Conservation (phyloP, 305 asterid genomes). For the Fraxinus greggii region DNA sequence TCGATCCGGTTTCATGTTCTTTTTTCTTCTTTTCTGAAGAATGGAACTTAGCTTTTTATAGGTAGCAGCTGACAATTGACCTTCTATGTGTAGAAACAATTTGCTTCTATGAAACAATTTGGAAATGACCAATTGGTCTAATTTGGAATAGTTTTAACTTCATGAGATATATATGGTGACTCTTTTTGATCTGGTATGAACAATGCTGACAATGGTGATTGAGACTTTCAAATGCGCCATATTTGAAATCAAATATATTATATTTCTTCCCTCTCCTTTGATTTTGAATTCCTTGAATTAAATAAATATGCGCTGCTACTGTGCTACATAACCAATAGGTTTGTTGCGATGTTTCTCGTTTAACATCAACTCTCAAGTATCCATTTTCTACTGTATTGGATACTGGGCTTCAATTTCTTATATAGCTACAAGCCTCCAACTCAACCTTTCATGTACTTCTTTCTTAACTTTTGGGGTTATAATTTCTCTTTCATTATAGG, state of each 20-base stretch:
- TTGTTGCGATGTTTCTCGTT: not conserved
- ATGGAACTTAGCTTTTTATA: not conserved
- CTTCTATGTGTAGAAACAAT: not conserved
- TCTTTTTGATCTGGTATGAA: not conserved
- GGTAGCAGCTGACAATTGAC: not conserved
- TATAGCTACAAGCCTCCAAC: not conserved
- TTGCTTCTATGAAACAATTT: not conserved
- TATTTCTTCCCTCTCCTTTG: not conserved
- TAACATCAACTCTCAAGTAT: not conserved
- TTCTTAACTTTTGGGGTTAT: not conserved
- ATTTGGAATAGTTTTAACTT: not conserved
- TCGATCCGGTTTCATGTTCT: not conserved
- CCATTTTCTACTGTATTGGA: not conserved
- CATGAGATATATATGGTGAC: not conserved
- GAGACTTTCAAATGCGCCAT: not conserved
- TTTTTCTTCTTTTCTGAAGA: not conserved
- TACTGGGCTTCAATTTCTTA: not conserved
- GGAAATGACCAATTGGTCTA: not conserved
- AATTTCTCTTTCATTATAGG: not conserved
- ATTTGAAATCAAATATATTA: not conserved
- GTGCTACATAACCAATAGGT: not conserved
- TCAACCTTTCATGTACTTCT: not conserved
- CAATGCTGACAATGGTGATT: not conserved
- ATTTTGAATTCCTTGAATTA: not conserved
- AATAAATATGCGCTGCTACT: not conserved